These are phyloP conservation scores for Pleurozium schreberi DNA, from an alignment of 225 moss, liverwort and hornwort species.

Conservation along the genomic window DNA sequence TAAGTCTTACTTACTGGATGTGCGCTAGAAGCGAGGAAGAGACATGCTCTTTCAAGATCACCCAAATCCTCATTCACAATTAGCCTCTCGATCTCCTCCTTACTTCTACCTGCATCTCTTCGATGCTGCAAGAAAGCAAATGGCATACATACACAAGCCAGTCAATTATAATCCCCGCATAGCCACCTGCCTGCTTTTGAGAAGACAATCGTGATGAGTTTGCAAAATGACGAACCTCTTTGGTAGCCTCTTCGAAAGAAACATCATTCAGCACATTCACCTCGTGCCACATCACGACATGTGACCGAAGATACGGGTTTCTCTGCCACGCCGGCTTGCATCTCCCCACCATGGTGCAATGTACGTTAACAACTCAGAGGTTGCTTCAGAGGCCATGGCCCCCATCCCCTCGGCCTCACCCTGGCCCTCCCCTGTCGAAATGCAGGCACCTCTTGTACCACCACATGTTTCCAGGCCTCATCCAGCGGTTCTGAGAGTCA, in stretches of 20 bases:
- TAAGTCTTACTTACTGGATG: conserved; percentile 39
- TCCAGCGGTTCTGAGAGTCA: not conserved
- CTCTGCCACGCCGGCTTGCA: conserved; percentile 31
- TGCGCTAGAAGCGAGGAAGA: conserved; percentile 73
- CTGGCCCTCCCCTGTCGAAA: conserved; percentile 6
- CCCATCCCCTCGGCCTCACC: conserved; percentile 16
- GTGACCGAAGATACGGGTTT: conserved; percentile 12
- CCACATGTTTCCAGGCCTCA: conserved; percentile 14
- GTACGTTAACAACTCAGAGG: conserved; percentile 9
- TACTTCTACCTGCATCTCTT: conserved; percentile 69
- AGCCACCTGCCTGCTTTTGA: not conserved
- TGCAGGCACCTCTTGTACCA: conserved; percentile 14
- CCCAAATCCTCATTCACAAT: conserved; percentile 77
- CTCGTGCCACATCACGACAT: conserved; percentile 58
- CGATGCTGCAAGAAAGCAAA: conserved; percentile 48
- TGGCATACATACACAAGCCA: not conserved
- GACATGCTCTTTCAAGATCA: conserved; percentile 74
- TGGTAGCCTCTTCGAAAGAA: conserved; percentile 38
- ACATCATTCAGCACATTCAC: conserved; percentile 24
- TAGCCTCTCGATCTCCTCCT: conserved; percentile 89
- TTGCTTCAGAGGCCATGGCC: conserved; percentile 32
- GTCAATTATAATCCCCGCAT: not conserved
- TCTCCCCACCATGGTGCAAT: conserved; percentile 41
- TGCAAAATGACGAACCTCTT: conserved; percentile 18
- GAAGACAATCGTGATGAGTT: not conserved